Evolutionary conservation across 2,329 filamentous ascomycete species (phyloP), one percentile per base, ranked within the genome.

Genomic region (Diaporthe destruens): DNA sequence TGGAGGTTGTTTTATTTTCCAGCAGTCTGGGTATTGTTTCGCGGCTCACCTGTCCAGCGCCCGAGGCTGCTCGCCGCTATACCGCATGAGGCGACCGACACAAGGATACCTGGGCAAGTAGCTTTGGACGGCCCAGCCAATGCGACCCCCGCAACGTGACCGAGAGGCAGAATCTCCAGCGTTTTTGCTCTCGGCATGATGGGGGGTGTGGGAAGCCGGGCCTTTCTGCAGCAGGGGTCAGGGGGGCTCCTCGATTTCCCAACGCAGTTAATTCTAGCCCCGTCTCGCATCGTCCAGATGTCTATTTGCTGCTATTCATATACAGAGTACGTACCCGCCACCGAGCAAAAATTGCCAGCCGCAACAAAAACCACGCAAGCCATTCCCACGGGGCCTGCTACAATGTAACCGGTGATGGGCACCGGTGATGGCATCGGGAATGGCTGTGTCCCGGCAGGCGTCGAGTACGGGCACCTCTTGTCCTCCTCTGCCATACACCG

Each of bases 1-100:
- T 53, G 56, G 44, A 47, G 44, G 42, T 51, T 51, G 44, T 51
- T 69, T 42, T 70, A 70, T 70, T 70, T 61, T 54, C 36, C 67
- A 70, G 44, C 55, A 70, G 67, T 69, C 54, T 72, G 71, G 66
- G 44, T 51, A 56, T 39, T 65, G 63, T 54, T 51, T 72, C 69
- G 61, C 63, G 65, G 72, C 51, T 59, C 47, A 66, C 65, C 61
- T n/a, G 32, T 23, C 20, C 61, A 56, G 54, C 47, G 70, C 5
- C 63, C 29, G 51, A 34, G 44, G 39, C 12, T 25, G 20, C 47
- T 1, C 12, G 65, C 44, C 56, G 25, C 70, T 74, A 66, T 71
- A 67, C 72, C 65, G 9, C 29, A 67, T 70, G 65, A 59, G 72
- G 57, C 49, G 70, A 74, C 72, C 72, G 72, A 74, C 49, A 29